phyloP scores from a whole-genome alignment of 2,329 filamentous ascomycete genomes.

The Ascochyta pisi region DNA sequence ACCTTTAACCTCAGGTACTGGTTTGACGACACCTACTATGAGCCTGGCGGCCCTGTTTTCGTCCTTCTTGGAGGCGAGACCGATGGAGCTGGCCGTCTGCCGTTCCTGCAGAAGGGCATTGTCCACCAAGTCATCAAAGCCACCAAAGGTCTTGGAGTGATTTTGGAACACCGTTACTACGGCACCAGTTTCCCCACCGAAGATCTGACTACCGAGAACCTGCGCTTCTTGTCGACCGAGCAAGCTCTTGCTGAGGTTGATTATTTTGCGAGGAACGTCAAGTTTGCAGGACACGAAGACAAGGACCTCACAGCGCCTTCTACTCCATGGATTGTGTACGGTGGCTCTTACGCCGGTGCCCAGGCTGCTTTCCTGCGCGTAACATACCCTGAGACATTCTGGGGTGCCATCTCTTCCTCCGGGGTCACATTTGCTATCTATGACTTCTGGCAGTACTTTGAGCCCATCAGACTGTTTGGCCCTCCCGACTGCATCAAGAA shows the following conservation, averaged over 20 bases:
- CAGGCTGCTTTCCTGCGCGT: constrained; percentile 79
- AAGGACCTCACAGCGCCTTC: constrained; percentile 69
- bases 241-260: constrained; percentile 82
- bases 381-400: constrained; percentile 79
- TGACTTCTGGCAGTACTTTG: constrained; percentile 74
- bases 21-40: constrained; percentile 80
- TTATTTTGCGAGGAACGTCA: constrained; percentile 77
- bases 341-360: constrained; percentile 82
- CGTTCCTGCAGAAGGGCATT: constrained; percentile 79
- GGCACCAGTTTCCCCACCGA: constrained; percentile 74
- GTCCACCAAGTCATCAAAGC: constrained; percentile 72
- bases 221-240: constrained; percentile 84
- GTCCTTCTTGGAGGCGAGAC: constrained; percentile 78
- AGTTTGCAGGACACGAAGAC: constrained; percentile 70
- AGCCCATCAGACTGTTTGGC: constrained; percentile 63
- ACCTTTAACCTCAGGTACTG: constrained; percentile 79
- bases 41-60: constrained; percentile 79
- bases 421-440: constrained; percentile 79
- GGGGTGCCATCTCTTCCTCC: constrained; percentile 79
- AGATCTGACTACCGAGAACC: constrained; percentile 70
- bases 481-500: constrained; percentile 69
- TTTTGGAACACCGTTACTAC: constrained; percentile 89
- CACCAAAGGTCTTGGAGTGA: constrained; percentile 72
- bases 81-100: constrained; percentile 66
- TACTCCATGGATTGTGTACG: constrained; percentile 79